A percentile compares a stretch with the other conserved stretches of the same genome.
Evolutionary conservation across 805 yeast species (phyloP).

Genomic region (Grigorovia yakushimaensis): DNA sequence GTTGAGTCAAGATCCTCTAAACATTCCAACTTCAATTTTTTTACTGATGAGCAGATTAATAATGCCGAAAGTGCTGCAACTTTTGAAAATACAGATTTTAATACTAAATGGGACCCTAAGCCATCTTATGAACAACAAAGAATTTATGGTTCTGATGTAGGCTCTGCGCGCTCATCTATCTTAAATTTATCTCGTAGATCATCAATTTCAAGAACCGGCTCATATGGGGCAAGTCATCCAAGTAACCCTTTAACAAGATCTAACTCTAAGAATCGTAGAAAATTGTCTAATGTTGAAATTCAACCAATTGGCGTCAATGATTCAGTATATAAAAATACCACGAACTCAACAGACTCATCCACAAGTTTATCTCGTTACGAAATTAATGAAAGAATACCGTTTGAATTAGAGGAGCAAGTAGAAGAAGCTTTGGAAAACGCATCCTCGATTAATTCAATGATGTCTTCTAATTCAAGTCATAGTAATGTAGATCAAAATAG

Average conservation of each 20-base stretch:
- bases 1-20: conserved; percentile 23
- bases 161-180: conserved; percentile 21
- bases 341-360: conserved; percentile 23
- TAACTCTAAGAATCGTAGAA: conserved; percentile 13
- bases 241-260: conserved; percentile 14
- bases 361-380: conserved; percentile 31
- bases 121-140: conserved; percentile 39
- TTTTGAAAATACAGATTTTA: conserved; percentile 60
- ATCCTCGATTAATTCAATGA: conserved; percentile 14
- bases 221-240: conserved; percentile 11
- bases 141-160: conserved; percentile 25
- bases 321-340: conserved; percentile 7
- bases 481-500: conserved; percentile 16
- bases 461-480: conserved; percentile 13
- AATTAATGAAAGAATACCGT: conserved; percentile 32
- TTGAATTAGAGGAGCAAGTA: conserved; percentile 26
- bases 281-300: conserved; percentile 5
- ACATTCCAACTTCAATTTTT: conserved; percentile 59
- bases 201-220: conserved; percentile 10
- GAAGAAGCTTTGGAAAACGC: conserved; percentile 29
- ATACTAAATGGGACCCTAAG: conserved; percentile 58
- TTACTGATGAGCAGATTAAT: conserved; percentile 73
- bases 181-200: conserved; percentile 15
- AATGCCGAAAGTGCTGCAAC: conserved; percentile 85
- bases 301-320: neutral